Conservation (phyloP, 2,329 filamentous ascomycete genomes). For the Cylindrodendrum hubeiense region DNA sequence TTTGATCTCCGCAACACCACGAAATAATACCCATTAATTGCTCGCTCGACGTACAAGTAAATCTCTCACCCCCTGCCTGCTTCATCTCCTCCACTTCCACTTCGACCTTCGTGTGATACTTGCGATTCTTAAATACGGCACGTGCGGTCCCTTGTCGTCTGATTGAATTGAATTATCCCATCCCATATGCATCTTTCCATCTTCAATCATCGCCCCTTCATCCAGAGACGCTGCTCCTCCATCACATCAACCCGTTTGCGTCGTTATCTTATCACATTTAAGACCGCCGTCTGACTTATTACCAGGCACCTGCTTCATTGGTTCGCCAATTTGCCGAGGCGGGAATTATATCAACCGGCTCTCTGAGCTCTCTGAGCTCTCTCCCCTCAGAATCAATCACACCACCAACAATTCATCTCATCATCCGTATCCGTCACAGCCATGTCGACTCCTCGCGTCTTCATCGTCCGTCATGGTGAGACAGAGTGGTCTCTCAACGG, state of each 20-base stretch:
- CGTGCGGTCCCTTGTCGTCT: neutral
- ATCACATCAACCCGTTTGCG: neutral
- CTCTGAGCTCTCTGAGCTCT: neutral
- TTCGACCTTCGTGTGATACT: neutral
- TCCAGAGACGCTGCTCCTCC: neutral
- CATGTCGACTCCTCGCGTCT: conserved; percentile 75
- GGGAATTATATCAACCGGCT: conserved; percentile 6
- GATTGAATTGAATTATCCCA: conserved; percentile 16
- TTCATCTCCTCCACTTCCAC: neutral
- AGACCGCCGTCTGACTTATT: neutral
- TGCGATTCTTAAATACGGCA: neutral
- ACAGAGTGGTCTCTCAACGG: conserved; percentile 95
- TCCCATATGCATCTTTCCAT: neutral
- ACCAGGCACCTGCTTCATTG: conserved; percentile 11
- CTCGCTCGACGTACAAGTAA: conserved; percentile 5
- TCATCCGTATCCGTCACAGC: conserved; percentile 9
- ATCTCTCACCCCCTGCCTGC: conserved; percentile 2
- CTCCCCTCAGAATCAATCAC: conserved; percentile 22
- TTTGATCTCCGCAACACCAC: conserved; percentile 7
- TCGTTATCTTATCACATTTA: neutral
- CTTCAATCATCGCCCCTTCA: conserved; percentile 5
- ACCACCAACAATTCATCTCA: conserved; percentile 21
- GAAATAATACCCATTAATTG: neutral
- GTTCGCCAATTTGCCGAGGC: neutral
- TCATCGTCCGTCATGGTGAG: conserved; percentile 90